Base-by-base conservation (phyloP, 192 early-diverging fungal genomes). In the Coemansia sp. region DNA sequence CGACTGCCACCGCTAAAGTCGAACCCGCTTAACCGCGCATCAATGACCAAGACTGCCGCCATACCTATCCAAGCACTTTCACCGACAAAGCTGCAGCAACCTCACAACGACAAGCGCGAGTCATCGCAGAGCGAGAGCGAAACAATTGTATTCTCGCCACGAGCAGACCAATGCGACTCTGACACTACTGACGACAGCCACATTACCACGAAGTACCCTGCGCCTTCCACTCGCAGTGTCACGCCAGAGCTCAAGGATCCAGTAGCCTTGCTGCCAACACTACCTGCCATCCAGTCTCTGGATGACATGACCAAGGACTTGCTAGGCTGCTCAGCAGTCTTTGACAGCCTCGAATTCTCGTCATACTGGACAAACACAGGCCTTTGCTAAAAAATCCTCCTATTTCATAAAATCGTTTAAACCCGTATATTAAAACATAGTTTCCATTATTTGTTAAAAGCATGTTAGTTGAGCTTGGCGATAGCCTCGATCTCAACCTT, bases 401-500 rank as follows among this genome's bases (percentile, higher is more conserved):
- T 8, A 10, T 24, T 29, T 64, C 40, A 68, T 38, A 11, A 39
- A 40, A 50, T 29, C 65, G 29, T 9, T 67, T 66, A 15, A 47
- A 43, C 31, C 15, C 52, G 52, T 55, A 55, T 31, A 24, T 33
- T 31, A 46, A 46, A 33, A 46, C 24, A n/a, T 4, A 60, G 64
- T 63, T 49, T 27, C 15, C 40, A 31, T 29, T n/a, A 31, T 63
- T 55, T 4, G 34, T 62, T 24, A 24, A 40, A 34, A 43, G 22
- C 34, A 43, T 43, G 10, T 16, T 58, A 63, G 66, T 89, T 83
- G 65, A 86, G 84, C 71, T 89, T 86, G 68, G 94, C 95, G 71
- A 98, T 89, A 47, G 90, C 92, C 78, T 98, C 96, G 69, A 98
- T 94, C 86, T 98, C 96, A 34, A 98, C 94, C 72, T 91, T 76